phyloP scores from a whole-genome alignment of 2,329 filamentous ascomycete species.

The Fusarium anthophilum region DNA sequence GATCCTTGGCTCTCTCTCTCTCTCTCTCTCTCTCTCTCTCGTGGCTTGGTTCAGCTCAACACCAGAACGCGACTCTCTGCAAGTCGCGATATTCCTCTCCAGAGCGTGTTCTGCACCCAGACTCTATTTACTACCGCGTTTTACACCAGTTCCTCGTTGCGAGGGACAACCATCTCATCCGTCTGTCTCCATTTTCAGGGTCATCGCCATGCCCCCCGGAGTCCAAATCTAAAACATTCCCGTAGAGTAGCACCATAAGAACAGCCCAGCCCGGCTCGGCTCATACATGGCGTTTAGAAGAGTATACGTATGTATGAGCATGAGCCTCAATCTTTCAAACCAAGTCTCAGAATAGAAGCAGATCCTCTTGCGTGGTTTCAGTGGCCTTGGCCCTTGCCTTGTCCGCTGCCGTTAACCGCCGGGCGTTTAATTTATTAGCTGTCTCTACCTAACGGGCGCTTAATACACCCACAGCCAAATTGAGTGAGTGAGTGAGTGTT shows the following conservation, averaged over 20 bases:
- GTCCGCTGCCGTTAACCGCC: slow-evolving; percentile 25
- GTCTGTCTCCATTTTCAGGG: slow-evolving; percentile 27
- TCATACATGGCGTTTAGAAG: slow-evolving; percentile 3
- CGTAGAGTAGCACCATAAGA: neutral
- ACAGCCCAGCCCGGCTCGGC: neutral
- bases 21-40: neutral
- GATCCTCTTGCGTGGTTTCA: slow-evolving; percentile 24
- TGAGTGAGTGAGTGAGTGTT: neutral
- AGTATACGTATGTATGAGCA: neutral
- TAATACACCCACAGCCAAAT: slow-evolving; percentile 2
- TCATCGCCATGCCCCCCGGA: slow-evolving; percentile 21
- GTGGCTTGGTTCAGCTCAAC: neutral
- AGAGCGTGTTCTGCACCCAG: slow-evolving; percentile 14
- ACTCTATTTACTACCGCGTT: slow-evolving; percentile 28
- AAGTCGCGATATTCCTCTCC: slow-evolving; percentile 8
- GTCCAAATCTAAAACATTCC: slow-evolving; percentile 7
- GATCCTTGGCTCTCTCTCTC: slow-evolving; percentile 33
- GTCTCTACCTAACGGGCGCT: slow-evolving; percentile 26
- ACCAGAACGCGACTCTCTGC: slow-evolving; percentile 13
- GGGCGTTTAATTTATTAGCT: slow-evolving; percentile 28
- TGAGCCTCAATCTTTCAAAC: neutral
- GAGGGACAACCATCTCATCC: slow-evolving; percentile 23
- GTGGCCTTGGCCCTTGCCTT: slow-evolving; percentile 26
- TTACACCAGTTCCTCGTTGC: slow-evolving; percentile 8
- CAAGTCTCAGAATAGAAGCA: slow-evolving; percentile 35